Percentiles rank a stretch among this genome's conserved stretches.
phyloP scores from a whole-genome alignment of 495 filamentous ascomycete genomes.

The Podospora fimiseda region DNA sequence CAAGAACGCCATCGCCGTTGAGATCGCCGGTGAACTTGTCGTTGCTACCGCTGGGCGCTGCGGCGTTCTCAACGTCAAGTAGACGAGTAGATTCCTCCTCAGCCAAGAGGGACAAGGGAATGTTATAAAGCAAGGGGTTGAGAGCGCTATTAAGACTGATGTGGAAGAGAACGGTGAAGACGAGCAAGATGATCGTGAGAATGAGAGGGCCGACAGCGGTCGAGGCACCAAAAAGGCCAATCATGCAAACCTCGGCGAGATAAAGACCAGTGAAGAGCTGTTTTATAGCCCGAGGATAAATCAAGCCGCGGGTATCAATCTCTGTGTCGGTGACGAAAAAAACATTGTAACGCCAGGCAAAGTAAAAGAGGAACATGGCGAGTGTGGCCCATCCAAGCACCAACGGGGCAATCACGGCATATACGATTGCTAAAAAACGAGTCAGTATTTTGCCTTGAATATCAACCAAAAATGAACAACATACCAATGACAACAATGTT shows the following conservation, averaged over 20 bases:
- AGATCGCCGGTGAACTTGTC: slow-evolving; percentile 21
- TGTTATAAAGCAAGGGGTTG: slow-evolving; percentile 71
- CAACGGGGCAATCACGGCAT: slow-evolving; percentile 84
- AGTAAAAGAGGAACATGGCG: slow-evolving; percentile 80
- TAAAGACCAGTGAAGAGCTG: slow-evolving; percentile 88
- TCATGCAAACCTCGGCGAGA: slow-evolving; percentile 75
- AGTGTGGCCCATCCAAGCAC: slow-evolving; percentile 82
- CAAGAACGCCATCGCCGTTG: slow-evolving; percentile 24
- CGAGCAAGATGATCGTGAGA: slow-evolving; percentile 74
- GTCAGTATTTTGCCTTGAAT: too few relatives aligned
- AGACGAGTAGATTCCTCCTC: slow-evolving; percentile 55
- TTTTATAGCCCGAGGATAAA: slow-evolving; percentile 84
- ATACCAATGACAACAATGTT: slow-evolving; percentile 77
- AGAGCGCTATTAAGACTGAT: slow-evolving; percentile 72
- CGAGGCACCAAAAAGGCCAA: slow-evolving; percentile 79
- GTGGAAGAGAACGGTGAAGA: slow-evolving; percentile 80
- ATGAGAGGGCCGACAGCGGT: slow-evolving; percentile 68
- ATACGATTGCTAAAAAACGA: slow-evolving; percentile 58
- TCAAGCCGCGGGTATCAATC: slow-evolving; percentile 86
- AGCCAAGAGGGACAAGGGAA: slow-evolving; percentile 56
- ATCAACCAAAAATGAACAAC: slow-evolving; percentile 13
- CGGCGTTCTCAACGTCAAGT: slow-evolving; percentile 22
- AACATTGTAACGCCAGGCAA: slow-evolving; percentile 92
- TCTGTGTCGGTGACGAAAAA: slow-evolving; percentile 80
- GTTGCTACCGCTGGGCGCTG: slow-evolving; percentile 20